Percentiles rank a stretch among this genome's conserved stretches.
These are phyloP conservation scores for Eucalyptus dawsonii DNA, from an alignment of 345 rosid genomes.

Conservation along the genomic window DNA sequence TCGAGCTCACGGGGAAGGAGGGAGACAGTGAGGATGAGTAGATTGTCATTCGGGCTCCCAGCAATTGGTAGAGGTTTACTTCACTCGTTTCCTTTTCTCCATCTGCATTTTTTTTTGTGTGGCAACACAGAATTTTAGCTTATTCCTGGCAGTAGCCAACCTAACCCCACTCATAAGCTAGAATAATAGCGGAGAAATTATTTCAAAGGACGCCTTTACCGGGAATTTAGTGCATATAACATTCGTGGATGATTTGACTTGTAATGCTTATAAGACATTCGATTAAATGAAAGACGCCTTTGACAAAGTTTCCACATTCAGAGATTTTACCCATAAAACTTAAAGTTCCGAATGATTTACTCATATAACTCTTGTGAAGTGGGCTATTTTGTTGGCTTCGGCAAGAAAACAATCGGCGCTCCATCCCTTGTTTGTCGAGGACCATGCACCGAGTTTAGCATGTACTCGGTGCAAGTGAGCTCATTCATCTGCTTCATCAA, in stretches of 20 bases:
- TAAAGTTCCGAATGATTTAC: not conserved
- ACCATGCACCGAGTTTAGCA: not conserved
- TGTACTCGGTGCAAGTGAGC: not conserved
- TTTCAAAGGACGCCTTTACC: too few species aligned
- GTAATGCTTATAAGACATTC: not conserved
- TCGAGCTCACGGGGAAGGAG: not conserved
- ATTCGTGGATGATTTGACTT: too few species aligned
- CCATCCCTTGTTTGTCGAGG: not conserved
- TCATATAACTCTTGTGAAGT: fast-evolving
- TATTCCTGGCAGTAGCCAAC: not conserved
- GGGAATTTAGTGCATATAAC: too few species aligned
- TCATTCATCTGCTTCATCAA: not conserved
- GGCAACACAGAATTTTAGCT: not conserved
- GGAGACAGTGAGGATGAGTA: constrained; percentile 24
- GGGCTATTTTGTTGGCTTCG: not conserved
- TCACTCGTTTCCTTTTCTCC: not conserved
- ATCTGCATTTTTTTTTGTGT: not conserved
- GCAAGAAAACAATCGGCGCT: not conserved
- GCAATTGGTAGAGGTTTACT: not conserved
- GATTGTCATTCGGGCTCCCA: constrained; percentile 5
- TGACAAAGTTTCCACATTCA: not conserved
- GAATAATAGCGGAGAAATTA: not conserved
- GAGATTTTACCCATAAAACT: not conserved
- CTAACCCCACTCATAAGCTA: not conserved
- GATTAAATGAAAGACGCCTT: not conserved